Percentiles rank a stretch among this genome's conserved stretches.
phyloP scores from a whole-genome alignment of 1,139 yeast genomes.

The Pichia sp. region DNA sequence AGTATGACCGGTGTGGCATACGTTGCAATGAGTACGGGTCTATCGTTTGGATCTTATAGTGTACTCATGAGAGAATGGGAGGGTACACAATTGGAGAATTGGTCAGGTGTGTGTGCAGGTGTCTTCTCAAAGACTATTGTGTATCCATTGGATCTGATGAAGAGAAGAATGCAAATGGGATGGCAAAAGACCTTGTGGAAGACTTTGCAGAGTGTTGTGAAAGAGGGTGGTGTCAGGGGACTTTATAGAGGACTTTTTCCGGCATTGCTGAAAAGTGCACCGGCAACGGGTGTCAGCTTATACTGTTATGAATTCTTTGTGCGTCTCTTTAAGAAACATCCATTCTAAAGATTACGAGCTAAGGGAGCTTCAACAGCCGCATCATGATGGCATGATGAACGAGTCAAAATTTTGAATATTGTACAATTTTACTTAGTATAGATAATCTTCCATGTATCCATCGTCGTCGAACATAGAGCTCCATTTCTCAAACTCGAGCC shows the following conservation, averaged over 20 bases:
- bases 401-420: too few species aligned
- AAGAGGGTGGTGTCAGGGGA: constrained; percentile 55
- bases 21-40: constrained; percentile 25
- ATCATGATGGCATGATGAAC: too few species aligned
- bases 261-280: constrained; percentile 70
- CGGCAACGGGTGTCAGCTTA: constrained; percentile 74
- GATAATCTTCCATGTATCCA: constrained; percentile 19
- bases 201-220: constrained; percentile 34
- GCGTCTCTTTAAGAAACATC: constrained; percentile 5
- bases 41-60: constrained; percentile 27
- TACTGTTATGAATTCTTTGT: constrained; percentile 54
- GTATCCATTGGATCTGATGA: constrained; percentile 79
- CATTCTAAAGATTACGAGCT: neutral
- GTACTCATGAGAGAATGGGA: too few species aligned
- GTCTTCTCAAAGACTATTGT: constrained; percentile 61
- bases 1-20: constrained; percentile 45
- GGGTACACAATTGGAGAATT: too few species aligned
- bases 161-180: constrained; percentile 72
- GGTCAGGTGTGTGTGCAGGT: constrained; percentile 81
- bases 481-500: constrained; percentile 70
- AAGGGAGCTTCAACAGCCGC: too few species aligned
- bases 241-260: constrained; percentile 69
- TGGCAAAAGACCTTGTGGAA: constrained; percentile 10
- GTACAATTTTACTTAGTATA: constrained; percentile 13
- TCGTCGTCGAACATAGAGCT: constrained; percentile 32